phyloP scores from a whole-genome alignment of 768 basidiomycete genomes.

The Rhodotorula babjevae region DNA sequence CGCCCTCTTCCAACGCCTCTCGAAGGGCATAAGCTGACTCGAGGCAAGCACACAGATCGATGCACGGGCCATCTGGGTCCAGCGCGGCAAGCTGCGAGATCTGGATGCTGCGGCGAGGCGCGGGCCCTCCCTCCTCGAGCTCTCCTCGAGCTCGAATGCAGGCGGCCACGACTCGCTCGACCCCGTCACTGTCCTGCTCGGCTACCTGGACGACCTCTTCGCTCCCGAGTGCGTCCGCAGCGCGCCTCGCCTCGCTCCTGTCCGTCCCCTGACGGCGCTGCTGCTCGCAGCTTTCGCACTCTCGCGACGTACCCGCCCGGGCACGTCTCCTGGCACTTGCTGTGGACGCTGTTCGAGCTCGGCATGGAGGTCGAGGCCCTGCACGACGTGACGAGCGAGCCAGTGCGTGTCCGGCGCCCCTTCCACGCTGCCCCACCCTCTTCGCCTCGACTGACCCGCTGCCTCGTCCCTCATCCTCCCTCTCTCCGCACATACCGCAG shows the following conservation, averaged over 20 bases:
- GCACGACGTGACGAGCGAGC: slow-evolving; percentile 5
- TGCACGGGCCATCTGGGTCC: not conserved
- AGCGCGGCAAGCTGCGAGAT: not conserved
- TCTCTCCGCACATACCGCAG: not conserved
- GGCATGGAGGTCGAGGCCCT: not conserved
- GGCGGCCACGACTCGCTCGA: too few relatives aligned
- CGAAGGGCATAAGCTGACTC: not conserved
- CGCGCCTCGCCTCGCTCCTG: too few relatives aligned
- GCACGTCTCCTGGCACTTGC: not conserved
- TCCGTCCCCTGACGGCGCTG: not conserved
- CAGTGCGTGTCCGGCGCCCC: not conserved
- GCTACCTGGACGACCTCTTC: not conserved
- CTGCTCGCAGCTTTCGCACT: not conserved
- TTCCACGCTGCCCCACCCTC: too few relatives aligned
- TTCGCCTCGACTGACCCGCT: not conserved
- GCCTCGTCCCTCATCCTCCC: too few relatives aligned
- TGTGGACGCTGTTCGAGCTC: not conserved
- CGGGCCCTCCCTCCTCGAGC: too few relatives aligned
- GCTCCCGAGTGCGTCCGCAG: not conserved
- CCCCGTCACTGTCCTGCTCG: too few relatives aligned
- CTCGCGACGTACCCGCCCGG: slow-evolving; percentile 4
- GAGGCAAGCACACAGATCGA: not conserved
- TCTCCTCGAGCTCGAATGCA: too few relatives aligned
- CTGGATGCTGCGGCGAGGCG: not conserved
- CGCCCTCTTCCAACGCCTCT: too few relatives aligned